Evolutionary conservation across 352 stramenopile species (phyloP).

Genomic region (Phytophthora ramorum): DNA sequence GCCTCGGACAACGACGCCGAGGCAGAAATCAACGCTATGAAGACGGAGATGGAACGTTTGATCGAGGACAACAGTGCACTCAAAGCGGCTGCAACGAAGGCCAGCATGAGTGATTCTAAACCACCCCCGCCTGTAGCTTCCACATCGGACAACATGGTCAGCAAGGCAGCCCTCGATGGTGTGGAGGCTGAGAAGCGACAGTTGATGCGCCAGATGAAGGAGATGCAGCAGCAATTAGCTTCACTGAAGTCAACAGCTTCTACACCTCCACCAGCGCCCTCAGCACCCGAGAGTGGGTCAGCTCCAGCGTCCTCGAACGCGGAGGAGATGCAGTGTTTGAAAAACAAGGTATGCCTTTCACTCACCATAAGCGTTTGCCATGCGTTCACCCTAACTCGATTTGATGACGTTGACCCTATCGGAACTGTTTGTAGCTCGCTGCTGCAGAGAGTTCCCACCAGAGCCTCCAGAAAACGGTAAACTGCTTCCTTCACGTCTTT

Average conservation of each 20-base stretch:
- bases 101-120: conserved; percentile 14
- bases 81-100: conserved; percentile 24
- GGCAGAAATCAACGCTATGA: conserved; percentile 73
- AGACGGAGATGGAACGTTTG: conserved; percentile 75
- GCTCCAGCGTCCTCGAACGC: conserved; percentile 18
- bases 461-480: conserved; percentile 61
- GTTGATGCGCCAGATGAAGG: conserved; percentile 68
- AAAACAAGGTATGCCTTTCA: conserved; percentile 60
- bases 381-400: background rate
- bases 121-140: background rate
- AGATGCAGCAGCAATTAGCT: conserved; percentile 63
- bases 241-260: conserved; percentile 23
- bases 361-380: background rate
- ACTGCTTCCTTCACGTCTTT: conserved; percentile 1
- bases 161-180: conserved; percentile 51
- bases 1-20: conserved; percentile 51
- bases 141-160: conserved; percentile 21
- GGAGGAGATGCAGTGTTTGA: conserved; percentile 53
- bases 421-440: conserved; percentile 41
- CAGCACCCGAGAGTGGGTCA: conserved; percentile 3
- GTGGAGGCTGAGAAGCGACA: conserved; percentile 63
- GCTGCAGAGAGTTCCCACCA: conserved; percentile 40
- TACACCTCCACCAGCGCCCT: conserved; percentile 20
- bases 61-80: conserved; percentile 74
- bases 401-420: background rate